Evolutionary conservation across 73 alveolate genomes (phyloP), one percentile per base, ranked within the genome.

Genomic region (Paramecium pentaurelia): DNA sequence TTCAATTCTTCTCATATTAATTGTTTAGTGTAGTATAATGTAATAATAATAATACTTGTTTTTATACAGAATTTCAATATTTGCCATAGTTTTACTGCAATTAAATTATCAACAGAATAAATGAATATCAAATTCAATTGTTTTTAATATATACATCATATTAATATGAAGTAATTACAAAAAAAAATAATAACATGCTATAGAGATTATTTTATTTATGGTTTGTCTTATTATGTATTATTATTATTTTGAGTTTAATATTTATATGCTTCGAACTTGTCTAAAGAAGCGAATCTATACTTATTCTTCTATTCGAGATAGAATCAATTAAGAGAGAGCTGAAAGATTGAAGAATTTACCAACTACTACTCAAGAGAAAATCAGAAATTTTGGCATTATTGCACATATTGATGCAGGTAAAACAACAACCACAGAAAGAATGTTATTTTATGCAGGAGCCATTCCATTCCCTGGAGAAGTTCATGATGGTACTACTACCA

Each of bases 371-470:
- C 71, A 95, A 45, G 60, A 77, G 10, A 93, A 92, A 40, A 97
- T 97, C 18, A 93, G 99, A 60, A 97, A 97, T 64, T 88, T 96
- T 36, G 97, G 98, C 38, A 94, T 97, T 36, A 95, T 97, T 10
- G 99, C 99, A 16, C 99, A 97, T 60, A 97, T 97, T 16, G 99
- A 97, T 89, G 99, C 99, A 45, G 99, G 99, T 3, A 97, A 97
- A 86, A 97, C 99, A 25, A 96, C 99, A n/a, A 84, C 96, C 58
- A 97, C 99, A 28, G 99, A 97, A 58, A 90, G 98, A 88, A 97
- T 97, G 99, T 93, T 97, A 45, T 97, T 47, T 71, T 97, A 97
- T 42, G 94, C 97, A 25, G 99, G 99, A 40, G 97, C 97, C 5
- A 68, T 97, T 8, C 94, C 96, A 60, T 80, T 60, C 32, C 98